Conservation (phyloP, 1,139 yeast genomes). For the Taphrina deformans region DNA sequence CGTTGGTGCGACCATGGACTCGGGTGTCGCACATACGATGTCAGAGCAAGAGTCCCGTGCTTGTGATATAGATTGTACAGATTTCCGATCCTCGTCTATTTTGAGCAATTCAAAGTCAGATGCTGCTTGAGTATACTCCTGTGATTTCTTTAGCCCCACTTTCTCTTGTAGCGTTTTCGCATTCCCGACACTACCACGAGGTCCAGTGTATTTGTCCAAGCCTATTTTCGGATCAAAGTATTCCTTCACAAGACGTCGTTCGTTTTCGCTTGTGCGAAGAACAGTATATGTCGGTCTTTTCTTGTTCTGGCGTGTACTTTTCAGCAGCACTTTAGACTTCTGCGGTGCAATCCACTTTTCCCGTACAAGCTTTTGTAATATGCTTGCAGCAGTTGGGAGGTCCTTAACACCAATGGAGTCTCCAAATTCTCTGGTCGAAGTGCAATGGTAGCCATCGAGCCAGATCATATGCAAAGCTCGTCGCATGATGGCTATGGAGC, state of each 20-base stretch:
- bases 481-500: constrained; percentile 35
- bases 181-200: no score
- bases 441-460: neutral
- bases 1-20: neutral
- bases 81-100: neutral
- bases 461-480: constrained; percentile 36
- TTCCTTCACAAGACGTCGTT: neutral
- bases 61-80: neutral
- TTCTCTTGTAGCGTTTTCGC: no score
- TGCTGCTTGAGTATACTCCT: neutral
- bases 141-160: neutral
- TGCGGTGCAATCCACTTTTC: neutral
- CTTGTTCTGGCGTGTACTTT: neutral
- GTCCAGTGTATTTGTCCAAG: neutral
- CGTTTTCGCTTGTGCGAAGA: neutral
- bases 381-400: neutral
- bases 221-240: constrained; percentile 3
- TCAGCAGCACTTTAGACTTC: neutral
- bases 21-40: neutral
- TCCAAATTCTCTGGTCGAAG: neutral
- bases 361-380: neutral
- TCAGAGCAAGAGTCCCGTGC: neutral
- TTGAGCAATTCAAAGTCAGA: no score
- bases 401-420: constrained; percentile 8
- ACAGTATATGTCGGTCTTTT: neutral